Base-by-base conservation (phyloP, 345 rosid genomes). In the Brassica incana region DNA sequence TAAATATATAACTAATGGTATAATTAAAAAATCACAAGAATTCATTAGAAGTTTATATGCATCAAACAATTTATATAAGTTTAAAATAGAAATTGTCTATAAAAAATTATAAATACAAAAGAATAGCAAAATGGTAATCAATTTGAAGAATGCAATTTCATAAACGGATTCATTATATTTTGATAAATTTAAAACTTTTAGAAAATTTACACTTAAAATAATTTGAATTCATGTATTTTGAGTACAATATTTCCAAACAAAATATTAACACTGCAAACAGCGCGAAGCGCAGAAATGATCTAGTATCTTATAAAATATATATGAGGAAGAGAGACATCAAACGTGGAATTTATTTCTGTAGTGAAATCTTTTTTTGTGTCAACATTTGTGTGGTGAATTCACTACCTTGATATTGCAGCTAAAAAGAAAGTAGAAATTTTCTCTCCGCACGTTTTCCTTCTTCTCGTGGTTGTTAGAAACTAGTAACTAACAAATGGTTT, bases 381-480 rank as follows among this genome's bases (percentile, higher is more conserved):
- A 23, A 23, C 25, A 40, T 40, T 2, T 40, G 12, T 8, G 48
- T 40, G 1, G 50, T 43, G 50, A 43, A 10, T 43, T 43, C 50
- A 43, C 50, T 43, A 43, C 50, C 10, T 36, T 36, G 43, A 8
- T 56, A 43, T 65, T 78, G 50, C 59, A 78, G 38, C 72, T 12
- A 56, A 38, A 64, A 54, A 2, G 12, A 8, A 36, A 36, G 43
- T 8, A 36, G 43, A 36, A 2, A 36, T 36, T 66, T 64, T 33
- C 67, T 38, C 27, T 65, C 27, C 35, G 50, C 81, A 78, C 77
- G 72, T 78, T 72, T 1, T 1, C 36, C 10, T 11, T 45, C 50
- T 20, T 32, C 8, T 61, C 29, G 5, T 54, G 29, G 67, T 72
- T 15, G 81, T 72, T 78, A 29, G 65, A 36, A 56, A 71, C 0